Percentiles rank a stretch among this genome's conserved stretches.
These are phyloP conservation scores for Globisporangium cederbergense DNA, from an alignment of 352 stramenopile genomes.

Conservation along the genomic window DNA sequence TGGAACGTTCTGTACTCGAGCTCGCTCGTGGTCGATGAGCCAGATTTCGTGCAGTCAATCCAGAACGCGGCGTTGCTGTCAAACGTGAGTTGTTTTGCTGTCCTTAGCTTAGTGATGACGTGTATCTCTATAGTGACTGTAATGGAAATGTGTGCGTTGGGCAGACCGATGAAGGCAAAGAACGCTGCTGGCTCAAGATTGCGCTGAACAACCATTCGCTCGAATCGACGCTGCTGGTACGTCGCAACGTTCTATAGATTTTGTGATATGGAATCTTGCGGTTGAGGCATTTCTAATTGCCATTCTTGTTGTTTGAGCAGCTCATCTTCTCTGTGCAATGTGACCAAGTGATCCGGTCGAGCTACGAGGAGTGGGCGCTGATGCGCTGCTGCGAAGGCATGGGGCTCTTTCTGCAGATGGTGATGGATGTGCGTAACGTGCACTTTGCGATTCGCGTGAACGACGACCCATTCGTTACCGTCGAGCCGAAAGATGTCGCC, in stretches of 20 bases:
- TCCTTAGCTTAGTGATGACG: neutral
- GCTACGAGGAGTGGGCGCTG: conserved; percentile 82
- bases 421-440: conserved; percentile 66
- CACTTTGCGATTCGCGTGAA: conserved; percentile 71
- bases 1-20: conserved; percentile 76
- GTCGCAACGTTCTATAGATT: neutral
- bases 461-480: conserved; percentile 42
- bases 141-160: neutral
- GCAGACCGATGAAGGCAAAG: conserved; percentile 62
- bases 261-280: neutral
- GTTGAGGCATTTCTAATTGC: neutral
- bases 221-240: conserved; percentile 74
- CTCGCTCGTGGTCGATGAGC: conserved; percentile 71
- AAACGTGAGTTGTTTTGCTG: conserved; percentile 33
- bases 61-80: conserved; percentile 66
- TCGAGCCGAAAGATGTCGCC: conserved; percentile 13
- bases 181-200: conserved; percentile 74
- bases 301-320: conserved; percentile 19
- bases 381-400: conserved; percentile 70
- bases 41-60: conserved; percentile 62
- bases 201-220: conserved; percentile 77
- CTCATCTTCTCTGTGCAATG: conserved; percentile 76
- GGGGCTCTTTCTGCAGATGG: conserved; percentile 69
- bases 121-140: neutral
- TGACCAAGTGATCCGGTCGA: conserved; percentile 67